Evolutionary conservation across 768 basidiomycete species (phyloP).

Genomic region (Collybia mongolica): DNA sequence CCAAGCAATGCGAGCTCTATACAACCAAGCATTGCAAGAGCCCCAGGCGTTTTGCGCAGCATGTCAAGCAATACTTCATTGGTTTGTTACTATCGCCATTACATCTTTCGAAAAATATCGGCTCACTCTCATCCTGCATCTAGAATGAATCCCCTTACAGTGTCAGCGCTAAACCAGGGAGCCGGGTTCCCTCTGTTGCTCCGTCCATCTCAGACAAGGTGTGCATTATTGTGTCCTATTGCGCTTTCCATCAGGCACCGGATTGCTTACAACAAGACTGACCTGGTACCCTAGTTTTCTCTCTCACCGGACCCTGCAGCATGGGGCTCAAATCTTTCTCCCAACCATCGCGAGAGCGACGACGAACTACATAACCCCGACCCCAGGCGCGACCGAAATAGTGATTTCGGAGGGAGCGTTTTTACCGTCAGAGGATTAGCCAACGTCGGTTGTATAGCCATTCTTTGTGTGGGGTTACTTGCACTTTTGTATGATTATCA

Average conservation of each 20-base stretch:
- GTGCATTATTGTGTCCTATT: constrained; percentile 8
- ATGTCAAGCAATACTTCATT: constrained; percentile 38
- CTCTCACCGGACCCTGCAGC: constrained; percentile 70
- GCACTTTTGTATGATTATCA: constrained; percentile 52
- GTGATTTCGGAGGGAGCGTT: constrained; percentile 57
- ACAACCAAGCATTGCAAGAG: constrained; percentile 42
- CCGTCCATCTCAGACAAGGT: constrained; percentile 64
- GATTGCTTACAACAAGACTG: constrained; percentile 1
- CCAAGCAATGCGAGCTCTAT: constrained; percentile 21
- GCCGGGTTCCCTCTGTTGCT: constrained; percentile 20
- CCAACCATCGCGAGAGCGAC: constrained; percentile 56
- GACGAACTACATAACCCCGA: constrained; percentile 77
- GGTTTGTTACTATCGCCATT: constrained; percentile 28
- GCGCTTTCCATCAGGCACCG: background rate
- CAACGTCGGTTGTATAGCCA: constrained; percentile 68
- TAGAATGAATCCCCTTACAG: constrained; percentile 42
- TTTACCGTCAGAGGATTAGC: constrained; percentile 69
- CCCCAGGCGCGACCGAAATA: constrained; percentile 57
- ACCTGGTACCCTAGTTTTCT: constrained; percentile 54
- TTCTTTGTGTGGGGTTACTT: constrained; percentile 52
- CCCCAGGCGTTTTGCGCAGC: constrained; percentile 33
- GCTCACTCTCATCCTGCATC: background rate
- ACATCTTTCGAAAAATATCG: constrained; percentile 2
- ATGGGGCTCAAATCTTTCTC: constrained; percentile 70
- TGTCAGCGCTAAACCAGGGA: constrained; percentile 24